Base-by-base conservation (phyloP, 768 basidiomycete species). In the Paxillus ammoniavirescens region DNA sequence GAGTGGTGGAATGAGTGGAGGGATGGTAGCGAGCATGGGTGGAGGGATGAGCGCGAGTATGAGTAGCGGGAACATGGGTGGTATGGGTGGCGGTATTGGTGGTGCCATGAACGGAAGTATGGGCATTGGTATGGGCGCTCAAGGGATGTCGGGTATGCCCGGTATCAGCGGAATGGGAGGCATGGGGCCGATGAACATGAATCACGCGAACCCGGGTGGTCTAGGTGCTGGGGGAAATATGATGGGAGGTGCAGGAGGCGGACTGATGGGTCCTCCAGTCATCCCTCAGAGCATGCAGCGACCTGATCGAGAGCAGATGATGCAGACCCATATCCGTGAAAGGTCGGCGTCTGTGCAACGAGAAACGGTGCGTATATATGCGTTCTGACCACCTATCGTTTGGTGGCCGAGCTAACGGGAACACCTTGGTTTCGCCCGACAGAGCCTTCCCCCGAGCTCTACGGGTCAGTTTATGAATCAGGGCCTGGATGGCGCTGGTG, bases 181-280 rank as follows among this genome's bases (percentile, higher is more conserved):
- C 17, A 61, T 69, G 45, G 62, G 57, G 7, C 31, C 60, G 10
- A 61, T 67, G 53, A 60, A 55, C 54, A 58, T 66, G 53, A 66
- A 57, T 38, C 17, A 45, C 12, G 18, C 54, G 3, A 45, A 46
- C 12, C 53, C 60, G 6, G 47, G 61, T 49, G 61, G 52, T 35
- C 45, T 69, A 42, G 62, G 61, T n/a, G 28, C 59, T 3, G 58
- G 57, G 2, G 61, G 61, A 5, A 61, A 59, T 21, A 54, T 68
- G 43, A 58, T 69, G 57, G 67, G 65, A n/a, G 68, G 64, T 17
- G 63, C 66, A 10, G 62, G 60, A 2, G 67, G 68, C 31, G 66
- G 72, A 21, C 52, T 74, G 42, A 76, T 75, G 75, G 72, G 73
- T 10, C 75, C 73, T 5, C 75, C 75, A 21, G 66, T 71, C 21